Percentiles rank a stretch among this genome's conserved stretches.
phyloP scores from a whole-genome alignment of 352 stramenopile genomes.

The Phytophthora tubulina region DNA sequence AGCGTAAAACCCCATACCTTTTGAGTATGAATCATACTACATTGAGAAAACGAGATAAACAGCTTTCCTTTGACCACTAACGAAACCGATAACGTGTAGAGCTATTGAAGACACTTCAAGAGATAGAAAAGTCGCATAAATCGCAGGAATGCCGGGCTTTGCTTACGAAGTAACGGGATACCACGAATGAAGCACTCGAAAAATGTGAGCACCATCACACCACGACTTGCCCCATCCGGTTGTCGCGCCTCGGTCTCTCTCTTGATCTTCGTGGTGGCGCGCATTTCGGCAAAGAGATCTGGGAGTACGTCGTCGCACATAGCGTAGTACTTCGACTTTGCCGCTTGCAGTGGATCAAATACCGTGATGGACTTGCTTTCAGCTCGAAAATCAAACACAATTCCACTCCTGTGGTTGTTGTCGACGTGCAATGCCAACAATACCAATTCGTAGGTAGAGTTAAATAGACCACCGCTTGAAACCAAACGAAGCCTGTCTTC shows the following conservation, averaged over 20 bases:
- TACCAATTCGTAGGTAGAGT: neutral
- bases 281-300: conserved; percentile 1
- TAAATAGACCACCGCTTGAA: neutral
- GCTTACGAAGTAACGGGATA: neutral
- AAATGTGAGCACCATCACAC: neutral
- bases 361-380: neutral
- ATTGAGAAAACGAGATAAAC: no score
- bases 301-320: neutral
- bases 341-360: neutral
- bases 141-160: neutral
- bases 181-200: neutral
- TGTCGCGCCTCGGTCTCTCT: neutral
- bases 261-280: neutral
- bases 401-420: neutral
- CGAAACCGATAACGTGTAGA: no score
- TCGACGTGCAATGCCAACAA: neutral
- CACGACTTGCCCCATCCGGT: conserved; percentile 4
- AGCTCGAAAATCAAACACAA: neutral
- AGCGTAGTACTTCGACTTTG: neutral
- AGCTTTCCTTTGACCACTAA: no score
- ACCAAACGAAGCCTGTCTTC: neutral
- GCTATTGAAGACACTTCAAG: neutral
- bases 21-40: no score
- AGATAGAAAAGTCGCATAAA: neutral
- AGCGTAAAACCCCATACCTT: no score